Conservation (phyloP, 1,284 basidiomycete genomes). For the Rhodotorula sp. region DNA sequence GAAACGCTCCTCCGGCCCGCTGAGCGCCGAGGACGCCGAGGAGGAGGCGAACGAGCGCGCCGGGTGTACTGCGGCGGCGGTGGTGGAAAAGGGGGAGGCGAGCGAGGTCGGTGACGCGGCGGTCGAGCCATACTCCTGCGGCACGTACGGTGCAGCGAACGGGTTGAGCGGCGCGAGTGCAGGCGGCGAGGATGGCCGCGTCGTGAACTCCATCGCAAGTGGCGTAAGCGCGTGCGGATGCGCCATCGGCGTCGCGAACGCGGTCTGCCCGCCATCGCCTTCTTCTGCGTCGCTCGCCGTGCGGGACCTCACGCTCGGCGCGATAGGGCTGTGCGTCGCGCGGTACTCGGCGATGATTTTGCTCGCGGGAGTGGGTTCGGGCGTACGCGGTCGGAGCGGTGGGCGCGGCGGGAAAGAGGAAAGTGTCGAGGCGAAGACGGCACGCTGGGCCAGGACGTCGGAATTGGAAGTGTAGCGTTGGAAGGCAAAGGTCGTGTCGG, state of each 20-base stretch:
- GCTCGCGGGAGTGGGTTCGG: slow-evolving; percentile 15
- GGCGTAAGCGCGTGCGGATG: not conserved
- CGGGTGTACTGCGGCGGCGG: not conserved
- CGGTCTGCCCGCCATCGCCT: not conserved
- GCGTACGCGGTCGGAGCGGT: slow-evolving; percentile 24
- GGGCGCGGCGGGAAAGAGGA: slow-evolving; percentile 39
- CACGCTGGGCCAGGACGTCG: slow-evolving; percentile 21
- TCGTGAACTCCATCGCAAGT: not conserved
- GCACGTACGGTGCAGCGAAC: not conserved
- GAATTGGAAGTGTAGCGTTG: slow-evolving; percentile 33
- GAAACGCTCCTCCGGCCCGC: not conserved
- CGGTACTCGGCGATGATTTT: slow-evolving; percentile 29
- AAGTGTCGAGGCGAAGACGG: slow-evolving; percentile 40
- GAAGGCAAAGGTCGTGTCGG: slow-evolving; percentile 25
- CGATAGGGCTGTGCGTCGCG: slow-evolving; percentile 8
- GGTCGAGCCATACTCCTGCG: not conserved
- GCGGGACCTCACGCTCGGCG: not conserved
- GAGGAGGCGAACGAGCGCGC: not conserved
- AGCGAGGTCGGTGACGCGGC: not conserved
- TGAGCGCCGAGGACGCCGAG: not conserved
- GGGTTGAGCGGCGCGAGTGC: not conserved
- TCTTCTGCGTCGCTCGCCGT: not conserved
- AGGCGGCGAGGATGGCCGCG: not conserved
- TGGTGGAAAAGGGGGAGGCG: not conserved
- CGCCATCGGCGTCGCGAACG: not conserved